phyloP scores from a whole-genome alignment of 345 rosid genomes.

The Iberis pinnata region DNA sequence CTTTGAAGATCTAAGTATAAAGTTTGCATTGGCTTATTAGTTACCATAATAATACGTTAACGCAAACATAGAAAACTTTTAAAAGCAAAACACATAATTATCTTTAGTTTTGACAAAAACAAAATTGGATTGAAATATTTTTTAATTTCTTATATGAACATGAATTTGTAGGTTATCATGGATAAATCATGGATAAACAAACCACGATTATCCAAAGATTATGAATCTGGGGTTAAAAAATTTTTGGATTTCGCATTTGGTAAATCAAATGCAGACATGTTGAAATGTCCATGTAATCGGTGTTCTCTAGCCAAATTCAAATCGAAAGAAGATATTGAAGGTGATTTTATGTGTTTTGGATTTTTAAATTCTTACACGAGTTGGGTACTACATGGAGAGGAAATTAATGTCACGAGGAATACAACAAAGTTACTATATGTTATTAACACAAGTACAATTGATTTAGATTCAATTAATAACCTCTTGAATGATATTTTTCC shows the following conservation, averaged over 20 bases:
- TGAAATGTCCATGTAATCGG: background rate
- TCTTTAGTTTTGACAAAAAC: too few relatives aligned
- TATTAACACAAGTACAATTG: too few relatives aligned
- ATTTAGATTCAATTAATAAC: background rate
- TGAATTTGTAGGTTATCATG: background rate
- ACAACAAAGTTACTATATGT: too few relatives aligned
- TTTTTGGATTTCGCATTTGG: background rate
- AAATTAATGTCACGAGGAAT: background rate
- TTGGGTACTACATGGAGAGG: background rate
- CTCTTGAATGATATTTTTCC: constrained; percentile 7
- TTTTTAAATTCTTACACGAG: background rate
- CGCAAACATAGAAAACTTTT: too few relatives aligned
- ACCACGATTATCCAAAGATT: background rate
- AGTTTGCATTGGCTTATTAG: too few relatives aligned
- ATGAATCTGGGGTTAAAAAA: background rate
- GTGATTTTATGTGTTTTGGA: background rate
- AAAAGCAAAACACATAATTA: too few relatives aligned
- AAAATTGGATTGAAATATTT: too few relatives aligned
- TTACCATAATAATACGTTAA: too few relatives aligned
- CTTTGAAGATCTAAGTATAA: too few relatives aligned
- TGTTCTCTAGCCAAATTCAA: background rate
- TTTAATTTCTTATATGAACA: too few relatives aligned
- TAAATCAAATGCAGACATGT: background rate
- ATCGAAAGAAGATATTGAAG: background rate
- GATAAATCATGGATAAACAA: background rate